Base-by-base conservation (phyloP, 768 basidiomycete species). In the Calocera cornea region DNA sequence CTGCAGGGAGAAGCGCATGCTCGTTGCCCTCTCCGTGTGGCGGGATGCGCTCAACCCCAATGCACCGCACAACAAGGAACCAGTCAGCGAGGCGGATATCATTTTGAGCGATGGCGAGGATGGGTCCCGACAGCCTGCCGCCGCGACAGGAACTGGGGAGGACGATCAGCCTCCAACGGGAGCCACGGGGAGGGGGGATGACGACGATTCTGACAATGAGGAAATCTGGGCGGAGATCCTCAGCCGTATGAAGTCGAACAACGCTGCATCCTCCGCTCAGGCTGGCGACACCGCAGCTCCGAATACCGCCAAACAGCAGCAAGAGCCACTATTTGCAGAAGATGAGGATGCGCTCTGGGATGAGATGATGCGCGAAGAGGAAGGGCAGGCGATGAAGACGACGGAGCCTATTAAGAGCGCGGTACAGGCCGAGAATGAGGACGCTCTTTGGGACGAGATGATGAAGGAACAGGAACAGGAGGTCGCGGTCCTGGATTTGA, bases 1-100 rank as follows among this genome's bases (percentile, higher is more conserved):
- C 12, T 97, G 92, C 73, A 89, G 90, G 71, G 87, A 89, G 5
- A 85, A 86, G 64, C 84, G 89, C 16, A 89, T 97, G 87, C 83
- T 88, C 77, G 95, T 97, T 27, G 33, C 38, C 16, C 5, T 17
- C 19, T 44, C 31, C 31, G 19, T 63, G 10, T 41, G 69, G 49
- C 66, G 64, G 50, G 10, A 41, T 38, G 63, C 65, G n/a, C 34
- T 36, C 22, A 41, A 17, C 24, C 27, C 24, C 16, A 33, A 31
- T 16, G 3, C 24, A 50, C 44, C 41, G 34, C 68, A 40, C 36
- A 66, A 34, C 64, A 68, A 71, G 29, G 69, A 34, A 2, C 17
- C 63, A 63, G 65, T 41, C 33, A 47, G 10, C 5, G 68, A 90
- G 89, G 85, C 87, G 29, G 81, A 84, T 22, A 74, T 92, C 27